Conservation (phyloP, 306 rosid species). For the Glycine soja region DNA sequence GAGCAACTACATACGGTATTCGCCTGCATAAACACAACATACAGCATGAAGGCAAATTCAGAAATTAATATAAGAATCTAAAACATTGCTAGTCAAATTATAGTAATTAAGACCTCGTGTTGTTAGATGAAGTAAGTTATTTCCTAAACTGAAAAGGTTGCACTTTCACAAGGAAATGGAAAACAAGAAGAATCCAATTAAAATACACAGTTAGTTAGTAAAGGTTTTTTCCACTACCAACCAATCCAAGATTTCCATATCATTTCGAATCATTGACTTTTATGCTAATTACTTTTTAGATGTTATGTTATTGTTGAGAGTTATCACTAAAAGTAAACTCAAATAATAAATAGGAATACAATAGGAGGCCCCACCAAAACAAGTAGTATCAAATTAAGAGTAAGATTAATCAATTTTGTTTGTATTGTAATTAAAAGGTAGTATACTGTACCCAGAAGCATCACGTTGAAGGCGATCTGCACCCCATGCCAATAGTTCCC, state of each 20-base stretch:
- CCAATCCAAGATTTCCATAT: neutral
- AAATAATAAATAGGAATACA: neutral
- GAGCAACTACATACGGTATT: conserved; percentile 84
- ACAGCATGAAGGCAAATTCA: conserved; percentile 31
- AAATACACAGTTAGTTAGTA: neutral
- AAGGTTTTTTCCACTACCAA: neutral
- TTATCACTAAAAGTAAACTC: neutral
- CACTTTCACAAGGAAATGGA: conserved; percentile 6
- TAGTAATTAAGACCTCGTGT: neutral
- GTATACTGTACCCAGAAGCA: conserved; percentile 74
- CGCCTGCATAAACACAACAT: conserved; percentile 63
- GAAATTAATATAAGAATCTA: neutral
- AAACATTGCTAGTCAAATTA: neutral
- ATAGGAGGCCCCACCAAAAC: conserved; percentile 20
- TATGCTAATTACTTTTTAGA: neutral
- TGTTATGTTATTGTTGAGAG: neutral
- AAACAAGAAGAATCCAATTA: neutral
- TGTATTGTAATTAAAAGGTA: conserved; percentile 15
- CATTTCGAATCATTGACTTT: neutral
- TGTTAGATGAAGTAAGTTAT: neutral
- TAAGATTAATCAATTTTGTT: neutral
- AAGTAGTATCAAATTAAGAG: neutral
- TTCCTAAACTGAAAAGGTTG: conserved; percentile 4
- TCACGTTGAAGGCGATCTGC: conserved; percentile 96
- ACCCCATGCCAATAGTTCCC: conserved; percentile 93